Percentiles rank a stretch among this genome's conserved stretches.
These are phyloP conservation scores for Fusarium albosuccineum DNA, from an alignment of 2,329 filamentous ascomycete species.

Conservation along the genomic window DNA sequence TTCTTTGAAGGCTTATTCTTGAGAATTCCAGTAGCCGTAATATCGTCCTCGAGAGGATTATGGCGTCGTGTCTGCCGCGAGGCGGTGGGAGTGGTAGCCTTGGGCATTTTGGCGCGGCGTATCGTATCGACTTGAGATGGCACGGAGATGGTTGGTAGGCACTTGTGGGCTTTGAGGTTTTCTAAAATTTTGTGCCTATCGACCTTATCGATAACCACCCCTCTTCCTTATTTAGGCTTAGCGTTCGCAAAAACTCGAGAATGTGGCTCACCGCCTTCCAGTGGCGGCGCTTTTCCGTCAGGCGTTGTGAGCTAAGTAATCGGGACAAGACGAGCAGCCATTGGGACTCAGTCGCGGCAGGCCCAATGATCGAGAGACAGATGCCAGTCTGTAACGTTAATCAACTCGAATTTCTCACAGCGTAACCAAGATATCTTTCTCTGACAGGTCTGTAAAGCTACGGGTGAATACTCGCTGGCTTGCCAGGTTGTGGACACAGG, in stretches of 20 bases:
- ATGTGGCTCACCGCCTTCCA: slow-evolving; percentile 50
- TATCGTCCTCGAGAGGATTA: slow-evolving; percentile 91
- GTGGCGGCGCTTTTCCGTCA: neutral
- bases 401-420: no score
- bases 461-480: no score
- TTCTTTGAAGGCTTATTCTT: slow-evolving; percentile 81
- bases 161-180: slow-evolving; percentile 47
- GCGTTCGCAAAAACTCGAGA: slow-evolving; percentile 29
- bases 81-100: slow-evolving; percentile 73
- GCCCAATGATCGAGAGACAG: no score
- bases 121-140: slow-evolving; percentile 25
- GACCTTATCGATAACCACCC: slow-evolving; percentile 57
- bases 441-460: no score
- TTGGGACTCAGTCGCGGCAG: no score
- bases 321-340: no score
- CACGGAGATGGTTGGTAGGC: slow-evolving; percentile 18
- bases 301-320: no score
- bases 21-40: slow-evolving; percentile 77
- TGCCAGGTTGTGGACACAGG: no score
- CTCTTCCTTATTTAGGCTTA: slow-evolving; percentile 50
- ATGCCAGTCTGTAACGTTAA: no score
- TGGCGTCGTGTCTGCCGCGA: slow-evolving; percentile 76
- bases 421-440: no score
- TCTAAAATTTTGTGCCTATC: slow-evolving; percentile 51
- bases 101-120: slow-evolving; percentile 75